Percentiles rank a stretch among this genome's conserved stretches.
Evolutionary conservation across 1,139 yeast genomes (phyloP).

Genomic region (Pichia sp.): DNA sequence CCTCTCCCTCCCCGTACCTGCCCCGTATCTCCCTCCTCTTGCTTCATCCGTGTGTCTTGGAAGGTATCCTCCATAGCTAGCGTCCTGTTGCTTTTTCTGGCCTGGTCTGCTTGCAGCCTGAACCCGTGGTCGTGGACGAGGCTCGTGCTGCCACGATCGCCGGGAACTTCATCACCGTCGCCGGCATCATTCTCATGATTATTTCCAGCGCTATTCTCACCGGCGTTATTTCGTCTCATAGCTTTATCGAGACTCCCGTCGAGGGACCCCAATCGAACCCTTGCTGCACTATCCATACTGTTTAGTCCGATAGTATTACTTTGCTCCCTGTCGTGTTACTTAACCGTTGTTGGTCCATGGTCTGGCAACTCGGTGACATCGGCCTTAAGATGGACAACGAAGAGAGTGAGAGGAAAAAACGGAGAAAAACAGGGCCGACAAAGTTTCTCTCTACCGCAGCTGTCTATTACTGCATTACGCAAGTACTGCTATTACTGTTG

Average conservation of each 20-base stretch:
- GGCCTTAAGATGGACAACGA: constrained; percentile 1
- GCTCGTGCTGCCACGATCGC: not conserved
- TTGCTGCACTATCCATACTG: not conserved
- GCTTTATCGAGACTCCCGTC: not conserved
- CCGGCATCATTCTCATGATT: not conserved
- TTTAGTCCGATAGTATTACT: not conserved
- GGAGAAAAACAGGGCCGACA: not conserved
- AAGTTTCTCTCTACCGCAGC: no score
- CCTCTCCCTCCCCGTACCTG: not conserved
- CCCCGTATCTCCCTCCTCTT: not conserved
- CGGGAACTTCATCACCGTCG: not conserved
- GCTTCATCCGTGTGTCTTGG: not conserved
- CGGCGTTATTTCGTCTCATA: not conserved
- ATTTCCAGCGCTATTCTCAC: not conserved
- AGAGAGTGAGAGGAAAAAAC: not conserved
- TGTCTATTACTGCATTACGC: no score
- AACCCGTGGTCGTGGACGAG: not conserved
- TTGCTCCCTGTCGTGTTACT: not conserved
- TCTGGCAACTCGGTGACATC: constrained; percentile 5
- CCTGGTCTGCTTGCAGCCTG: not conserved
- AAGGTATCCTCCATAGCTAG: not conserved
- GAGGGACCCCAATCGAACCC: not conserved
- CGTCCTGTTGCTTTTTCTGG: not conserved
- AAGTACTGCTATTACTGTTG: no score
- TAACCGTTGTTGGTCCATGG: not conserved